A percentile compares a stretch with the other conserved stretches of the same genome.
phyloP scores from a whole-genome alignment of 2,329 filamentous ascomycete genomes.

The Teratosphaeria gauchensis region DNA sequence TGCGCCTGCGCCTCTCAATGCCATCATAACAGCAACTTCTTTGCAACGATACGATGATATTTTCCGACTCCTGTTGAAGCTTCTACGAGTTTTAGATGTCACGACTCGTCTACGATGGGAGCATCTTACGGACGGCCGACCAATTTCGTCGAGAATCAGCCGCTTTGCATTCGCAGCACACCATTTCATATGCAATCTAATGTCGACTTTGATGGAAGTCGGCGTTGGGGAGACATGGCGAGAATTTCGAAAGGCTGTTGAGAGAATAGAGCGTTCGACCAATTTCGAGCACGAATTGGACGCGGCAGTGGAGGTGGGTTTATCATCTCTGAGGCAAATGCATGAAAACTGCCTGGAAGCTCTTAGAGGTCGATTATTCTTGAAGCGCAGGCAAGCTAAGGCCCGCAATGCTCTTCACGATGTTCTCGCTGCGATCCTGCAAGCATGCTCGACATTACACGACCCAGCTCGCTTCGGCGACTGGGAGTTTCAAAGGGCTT shows the following conservation, averaged over 20 bases:
- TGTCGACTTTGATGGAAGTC: slow-evolving; percentile 69
- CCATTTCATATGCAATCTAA: slow-evolving; percentile 65
- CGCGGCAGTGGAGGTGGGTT: neutral
- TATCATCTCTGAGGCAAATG: slow-evolving; percentile 12
- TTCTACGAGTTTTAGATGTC: slow-evolving; percentile 61
- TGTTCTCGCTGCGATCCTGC: slow-evolving; percentile 17
- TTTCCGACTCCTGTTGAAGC: slow-evolving; percentile 68
- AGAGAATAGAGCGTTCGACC: slow-evolving; percentile 51
- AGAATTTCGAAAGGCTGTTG: slow-evolving; percentile 56
- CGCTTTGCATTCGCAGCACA: slow-evolving; percentile 64
- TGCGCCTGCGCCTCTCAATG: slow-evolving; percentile 58
- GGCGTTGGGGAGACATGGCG: slow-evolving; percentile 67
- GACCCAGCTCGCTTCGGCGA: neutral
- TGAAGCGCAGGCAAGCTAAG: slow-evolving; percentile 21
- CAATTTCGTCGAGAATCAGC: neutral
- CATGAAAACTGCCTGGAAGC: slow-evolving; percentile 21
- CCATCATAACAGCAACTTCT: slow-evolving; percentile 61
- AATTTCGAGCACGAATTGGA: slow-evolving; percentile 31
- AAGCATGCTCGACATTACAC: slow-evolving; percentile 4
- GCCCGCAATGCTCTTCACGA: slow-evolving; percentile 16
- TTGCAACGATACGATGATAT: slow-evolving; percentile 76
- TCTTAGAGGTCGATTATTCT: slow-evolving; percentile 23
- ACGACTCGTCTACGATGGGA: slow-evolving; percentile 29
- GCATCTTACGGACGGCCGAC: neutral
- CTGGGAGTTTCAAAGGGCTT: slow-evolving; percentile 3